Base-by-base conservation (phyloP, 352 stramenopile genomes). In the Phytophthora brassicae region DNA sequence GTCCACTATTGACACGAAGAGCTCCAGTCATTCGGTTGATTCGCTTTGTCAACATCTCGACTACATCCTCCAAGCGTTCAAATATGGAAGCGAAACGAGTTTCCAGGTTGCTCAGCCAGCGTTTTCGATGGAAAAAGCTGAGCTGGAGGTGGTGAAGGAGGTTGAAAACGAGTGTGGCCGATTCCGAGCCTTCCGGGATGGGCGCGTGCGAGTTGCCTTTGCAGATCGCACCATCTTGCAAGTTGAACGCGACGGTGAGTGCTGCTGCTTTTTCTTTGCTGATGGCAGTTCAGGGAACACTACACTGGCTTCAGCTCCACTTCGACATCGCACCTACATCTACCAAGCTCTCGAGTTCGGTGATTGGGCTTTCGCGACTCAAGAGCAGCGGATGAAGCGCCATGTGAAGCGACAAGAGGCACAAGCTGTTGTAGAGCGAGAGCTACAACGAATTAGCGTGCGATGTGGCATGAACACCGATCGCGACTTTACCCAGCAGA, bases 211-310 rank as follows among this genome's bases (percentile, higher is more conserved):
- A 26, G 80, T 85, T 39, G 71, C 72, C 17, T 92, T 92, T 39
- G 44, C 66, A 11, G 84, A 94, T 36, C 81, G 86, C 33, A 92
- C 86, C 16, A 92, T 94, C 24, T 60, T 92, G 20, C 70, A 85
- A 43, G 61, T 90, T 20, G 64, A 80, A n/a, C 45, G 41, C 14
- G 51, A 64, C 20, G 54, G 45, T 14, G 69, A 75, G 4, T 61
- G 55, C 17, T 91, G 80, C 48, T 65, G 57, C 1, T 86, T 91
- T 53, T 77, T 81, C 39, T 81, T 87, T 52, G 43, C 69, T 0
- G 76, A 87, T 28, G 81, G 84, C 13, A 74, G 59, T 8, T 49
- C 38, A 3, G 66, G 52, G 0, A 38, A 57, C 16, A 84, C 68
- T n/a, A 90, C 77, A 1, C 45, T 74, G 39, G 43, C 65, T 17